A percentile compares a stretch with the other conserved stretches of the same genome.
Evolutionary conservation across 1,284 basidiomycete species (phyloP).

Genomic region (Heterobasidion irregulare): DNA sequence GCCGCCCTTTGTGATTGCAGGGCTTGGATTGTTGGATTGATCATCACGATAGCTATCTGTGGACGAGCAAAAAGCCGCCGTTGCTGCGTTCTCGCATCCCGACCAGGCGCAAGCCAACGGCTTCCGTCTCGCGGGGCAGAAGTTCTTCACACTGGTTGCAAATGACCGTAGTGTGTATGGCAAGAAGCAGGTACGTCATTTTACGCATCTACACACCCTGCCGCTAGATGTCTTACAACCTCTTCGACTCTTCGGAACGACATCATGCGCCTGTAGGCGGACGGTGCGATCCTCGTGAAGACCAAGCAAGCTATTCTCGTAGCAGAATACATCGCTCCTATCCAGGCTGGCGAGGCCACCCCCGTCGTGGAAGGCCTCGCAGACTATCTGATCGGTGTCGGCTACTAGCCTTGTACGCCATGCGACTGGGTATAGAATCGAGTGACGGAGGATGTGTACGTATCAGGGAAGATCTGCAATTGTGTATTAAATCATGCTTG

Average conservation of each 20-base stretch:
- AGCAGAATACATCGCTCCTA: constrained; percentile 66
- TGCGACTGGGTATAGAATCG: constrained; percentile 1
- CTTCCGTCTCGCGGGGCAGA: constrained; percentile 63
- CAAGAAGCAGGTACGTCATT: constrained; percentile 67
- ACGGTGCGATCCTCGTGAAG: constrained; percentile 80
- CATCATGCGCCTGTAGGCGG: constrained; percentile 40
- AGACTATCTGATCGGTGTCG: constrained; percentile 69
- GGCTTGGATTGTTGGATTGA: background rate
- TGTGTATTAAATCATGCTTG: constrained; percentile 1
- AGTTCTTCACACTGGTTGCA: constrained; percentile 75
- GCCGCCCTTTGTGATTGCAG: background rate
- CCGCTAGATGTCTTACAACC: background rate
- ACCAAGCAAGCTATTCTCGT: constrained; percentile 87
- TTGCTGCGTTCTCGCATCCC: constrained; percentile 44
- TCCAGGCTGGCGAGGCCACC: constrained; percentile 68
- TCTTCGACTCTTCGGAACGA: background rate
- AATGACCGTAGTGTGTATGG: constrained; percentile 61
- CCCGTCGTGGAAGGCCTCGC: constrained; percentile 68
- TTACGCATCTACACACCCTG: background rate
- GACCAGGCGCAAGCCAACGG: constrained; percentile 47
- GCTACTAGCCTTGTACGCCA: constrained; percentile 33
- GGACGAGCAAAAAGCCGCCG: constrained; percentile 69
- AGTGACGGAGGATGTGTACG: constrained; percentile 1
- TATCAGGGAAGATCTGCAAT: constrained; percentile 1
- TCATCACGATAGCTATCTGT: constrained; percentile 47